Percentiles rank a stretch among this genome's conserved stretches.
phyloP scores from a whole-genome alignment of 1,139 yeast genomes.

The Debaryomyces subglobosus region DNA sequence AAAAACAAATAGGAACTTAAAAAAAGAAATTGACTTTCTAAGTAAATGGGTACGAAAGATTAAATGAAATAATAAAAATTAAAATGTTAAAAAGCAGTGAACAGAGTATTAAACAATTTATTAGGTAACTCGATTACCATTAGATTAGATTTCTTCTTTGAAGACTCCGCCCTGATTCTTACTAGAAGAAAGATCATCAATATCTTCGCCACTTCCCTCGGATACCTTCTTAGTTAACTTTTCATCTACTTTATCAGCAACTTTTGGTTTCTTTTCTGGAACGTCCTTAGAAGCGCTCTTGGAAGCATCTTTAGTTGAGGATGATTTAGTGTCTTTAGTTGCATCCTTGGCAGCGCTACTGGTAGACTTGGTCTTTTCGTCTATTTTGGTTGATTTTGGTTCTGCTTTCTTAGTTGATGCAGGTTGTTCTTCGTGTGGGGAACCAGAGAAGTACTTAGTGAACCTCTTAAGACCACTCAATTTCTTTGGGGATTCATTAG shows the following conservation, averaged over 20 bases:
- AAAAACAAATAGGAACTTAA: not conserved
- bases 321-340: not conserved
- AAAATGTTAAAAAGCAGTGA: not conserved
- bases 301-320: not conserved
- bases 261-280: conserved; percentile 9
- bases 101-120: not conserved
- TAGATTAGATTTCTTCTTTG: conserved; percentile 43
- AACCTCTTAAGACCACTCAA: conserved; percentile 14
- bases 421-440: conserved; percentile 8
- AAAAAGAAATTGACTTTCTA: not conserved
- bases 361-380: not conserved
- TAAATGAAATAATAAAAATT: not conserved
- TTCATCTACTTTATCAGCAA: conserved; percentile 11
- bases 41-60: conserved; percentile 1
- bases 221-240: conserved; percentile 8
- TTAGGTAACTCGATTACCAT: not conserved
- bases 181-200: conserved; percentile 35
- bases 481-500: conserved; percentile 12
- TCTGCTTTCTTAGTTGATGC: not conserved
- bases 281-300: conserved; percentile 7
- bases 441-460: conserved; percentile 11
- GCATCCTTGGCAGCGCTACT: not conserved
- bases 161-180: conserved; percentile 42
- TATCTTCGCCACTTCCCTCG: conserved; percentile 26
- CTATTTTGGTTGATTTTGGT: conserved; percentile 13